Evolutionary conservation across 345 rosid genomes (phyloP).

Genomic region (Pistacia integerrima): DNA sequence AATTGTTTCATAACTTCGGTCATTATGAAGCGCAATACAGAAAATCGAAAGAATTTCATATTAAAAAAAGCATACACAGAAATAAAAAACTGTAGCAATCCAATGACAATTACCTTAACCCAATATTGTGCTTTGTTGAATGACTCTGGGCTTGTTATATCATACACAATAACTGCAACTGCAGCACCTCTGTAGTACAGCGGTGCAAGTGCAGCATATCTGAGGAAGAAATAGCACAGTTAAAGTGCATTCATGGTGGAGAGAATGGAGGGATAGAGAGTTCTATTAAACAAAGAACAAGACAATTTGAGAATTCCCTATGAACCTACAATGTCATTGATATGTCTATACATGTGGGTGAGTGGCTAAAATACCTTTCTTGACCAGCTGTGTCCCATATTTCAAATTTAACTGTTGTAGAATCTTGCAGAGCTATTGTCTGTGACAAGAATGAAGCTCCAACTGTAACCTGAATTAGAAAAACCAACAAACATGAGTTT

Average conservation of each 20-base stretch:
- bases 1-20: neutral
- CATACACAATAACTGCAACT: slow-evolving; percentile 92
- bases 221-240: slow-evolving; percentile 25
- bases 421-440: slow-evolving; percentile 95
- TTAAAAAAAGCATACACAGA: neutral
- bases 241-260: neutral
- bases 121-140: slow-evolving; percentile 93
- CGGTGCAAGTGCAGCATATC: slow-evolving; percentile 99
- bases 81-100: neutral
- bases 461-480: slow-evolving; percentile 77
- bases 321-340: neutral
- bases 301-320: slow-evolving; percentile 8
- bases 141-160: slow-evolving; percentile 92
- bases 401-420: slow-evolving; percentile 95
- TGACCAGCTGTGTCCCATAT: slow-evolving; percentile 99
- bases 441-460: slow-evolving; percentile 99
- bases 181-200: slow-evolving; percentile 97
- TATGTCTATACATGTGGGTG: neutral
- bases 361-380: slow-evolving; percentile 64
- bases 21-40: neutral
- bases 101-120: slow-evolving; percentile 72
- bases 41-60: neutral
- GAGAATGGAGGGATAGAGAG: neutral
- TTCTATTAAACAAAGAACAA: neutral
- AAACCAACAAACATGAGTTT: slow-evolving; percentile 16